These are phyloP conservation scores for Aspergillus neoniger DNA, from an alignment of 2,329 filamentous ascomycete species.

Conservation along the genomic window DNA sequence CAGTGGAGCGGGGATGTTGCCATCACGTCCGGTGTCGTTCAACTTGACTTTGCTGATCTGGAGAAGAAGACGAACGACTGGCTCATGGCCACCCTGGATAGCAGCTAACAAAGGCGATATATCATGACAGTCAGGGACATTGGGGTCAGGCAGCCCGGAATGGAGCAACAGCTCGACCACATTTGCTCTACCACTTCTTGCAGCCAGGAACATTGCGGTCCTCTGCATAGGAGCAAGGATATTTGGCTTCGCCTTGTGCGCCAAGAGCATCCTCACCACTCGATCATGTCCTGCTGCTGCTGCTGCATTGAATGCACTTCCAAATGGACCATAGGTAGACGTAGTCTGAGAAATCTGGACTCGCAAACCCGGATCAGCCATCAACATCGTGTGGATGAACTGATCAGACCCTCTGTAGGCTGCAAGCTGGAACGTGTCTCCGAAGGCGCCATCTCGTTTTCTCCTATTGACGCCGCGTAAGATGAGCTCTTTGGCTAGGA, in stretches of 20 bases:
- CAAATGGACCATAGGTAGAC: not conserved
- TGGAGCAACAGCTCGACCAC: not conserved
- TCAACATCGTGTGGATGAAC: not conserved
- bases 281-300: conserved; percentile 6
- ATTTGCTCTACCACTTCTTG: not conserved
- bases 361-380: not conserved
- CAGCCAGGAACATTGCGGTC: not conserved
- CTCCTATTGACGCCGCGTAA: not conserved
- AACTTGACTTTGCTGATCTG: not conserved
- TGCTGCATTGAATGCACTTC: conserved; percentile 3
- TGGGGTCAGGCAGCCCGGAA: not conserved
- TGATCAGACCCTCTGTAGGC: not conserved
- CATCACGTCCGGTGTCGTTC: not conserved
- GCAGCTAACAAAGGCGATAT: not conserved
- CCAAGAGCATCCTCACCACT: not conserved
- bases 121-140: not conserved
- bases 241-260: not conserved
- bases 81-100: not conserved
- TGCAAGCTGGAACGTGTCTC: conserved; percentile 7
- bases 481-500: not conserved
- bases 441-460: not conserved
- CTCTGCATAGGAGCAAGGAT: not conserved
- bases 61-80: not conserved
- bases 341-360: not conserved
- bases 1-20: not conserved